Evolutionary conservation across 208 protist genomes (phyloP), one percentile per base, ranked within the genome.

Genomic region (Trypanosoma congolense): DNA sequence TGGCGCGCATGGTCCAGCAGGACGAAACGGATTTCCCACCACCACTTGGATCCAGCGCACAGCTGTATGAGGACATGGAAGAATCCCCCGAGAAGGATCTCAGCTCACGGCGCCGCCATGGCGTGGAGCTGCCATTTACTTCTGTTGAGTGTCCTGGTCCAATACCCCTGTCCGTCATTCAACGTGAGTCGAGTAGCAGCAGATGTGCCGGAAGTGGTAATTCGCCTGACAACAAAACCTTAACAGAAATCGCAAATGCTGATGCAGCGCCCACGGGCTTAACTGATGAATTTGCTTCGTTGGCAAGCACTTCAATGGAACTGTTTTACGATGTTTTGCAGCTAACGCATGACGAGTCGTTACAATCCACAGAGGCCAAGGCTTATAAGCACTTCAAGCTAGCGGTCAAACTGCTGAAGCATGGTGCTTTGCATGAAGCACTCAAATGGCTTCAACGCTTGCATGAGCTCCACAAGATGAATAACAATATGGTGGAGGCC

Each of bases 401-500:
- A 29, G 79, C 92, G 47, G 64, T 69, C 19, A 89, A 90, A 44
- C 87, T 95, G 46, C 59, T 92, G 29, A 79, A 73, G 1, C 82
- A 90, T 53, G 88, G 89, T 49, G 76, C 82, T 3, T 65, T 92
- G 19, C 82, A 78, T 60, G 84, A 92, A 62, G 73, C 71, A 18
- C 45, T 91, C 33, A 86, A 80, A 68, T 95, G 88, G 85, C 75
- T 92, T 19, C 80, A 86, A 60, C 79, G 84, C 10, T 72, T 95
- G 40, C 75, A 92, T 52, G 83, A 91, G 25, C 69, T 73, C 1
- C 84, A 92, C 75, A 89, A 82, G 63, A 61, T 60, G 3, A 89
- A 89, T 58, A 49, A 70, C 42, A 81, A 92, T 56, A 45, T 77
- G 41, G 56, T 73, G 22, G 88, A 95, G 70, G 88, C 88, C 5